Conservation (phyloP, 306 rosid genomes). For the Fragaria nilgerrensis region DNA sequence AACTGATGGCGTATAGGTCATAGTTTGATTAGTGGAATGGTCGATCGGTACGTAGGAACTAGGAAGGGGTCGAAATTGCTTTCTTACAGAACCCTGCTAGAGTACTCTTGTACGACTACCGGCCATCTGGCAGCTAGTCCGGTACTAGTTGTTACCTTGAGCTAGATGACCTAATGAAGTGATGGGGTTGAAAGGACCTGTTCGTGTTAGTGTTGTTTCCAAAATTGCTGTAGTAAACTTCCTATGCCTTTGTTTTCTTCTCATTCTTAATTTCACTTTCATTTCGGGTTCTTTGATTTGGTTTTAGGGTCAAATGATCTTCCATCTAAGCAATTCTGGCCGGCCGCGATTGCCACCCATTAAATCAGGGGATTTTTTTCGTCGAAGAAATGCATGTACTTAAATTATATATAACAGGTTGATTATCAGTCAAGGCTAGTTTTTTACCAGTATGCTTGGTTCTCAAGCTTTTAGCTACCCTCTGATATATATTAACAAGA, state of each 20-base stretch:
- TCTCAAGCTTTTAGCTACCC: not conserved
- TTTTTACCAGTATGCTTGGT: slow-evolving; percentile 9
- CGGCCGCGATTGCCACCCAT: not conserved
- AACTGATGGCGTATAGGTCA: too few relatives aligned
- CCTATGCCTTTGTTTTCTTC: not conserved
- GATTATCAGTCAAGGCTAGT: not conserved
- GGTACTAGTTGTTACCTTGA: too few relatives aligned
- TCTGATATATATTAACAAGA: not conserved
- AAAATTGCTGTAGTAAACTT: too few relatives aligned
- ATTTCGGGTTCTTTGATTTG: not conserved
- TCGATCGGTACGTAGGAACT: too few relatives aligned
- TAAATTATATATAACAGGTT: too few relatives aligned
- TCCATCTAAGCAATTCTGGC: not conserved
- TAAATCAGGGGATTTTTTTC: not conserved
- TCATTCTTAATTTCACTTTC: not conserved
- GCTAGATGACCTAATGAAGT: too few relatives aligned
- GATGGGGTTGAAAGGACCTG: too few relatives aligned
- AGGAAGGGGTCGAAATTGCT: not conserved
- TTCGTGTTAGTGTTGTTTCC: too few relatives aligned
- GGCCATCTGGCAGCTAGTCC: too few relatives aligned
- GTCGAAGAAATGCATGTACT: not conserved
- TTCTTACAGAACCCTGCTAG: not conserved
- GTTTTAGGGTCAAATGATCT: not conserved
- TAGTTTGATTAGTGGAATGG: too few relatives aligned
- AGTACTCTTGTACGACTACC: too few relatives aligned